Percentiles rank a stretch among this genome's conserved stretches.
Conservation (phyloP, 2,329 filamentous ascomycete genomes). For the Cadophora malorum region DNA sequence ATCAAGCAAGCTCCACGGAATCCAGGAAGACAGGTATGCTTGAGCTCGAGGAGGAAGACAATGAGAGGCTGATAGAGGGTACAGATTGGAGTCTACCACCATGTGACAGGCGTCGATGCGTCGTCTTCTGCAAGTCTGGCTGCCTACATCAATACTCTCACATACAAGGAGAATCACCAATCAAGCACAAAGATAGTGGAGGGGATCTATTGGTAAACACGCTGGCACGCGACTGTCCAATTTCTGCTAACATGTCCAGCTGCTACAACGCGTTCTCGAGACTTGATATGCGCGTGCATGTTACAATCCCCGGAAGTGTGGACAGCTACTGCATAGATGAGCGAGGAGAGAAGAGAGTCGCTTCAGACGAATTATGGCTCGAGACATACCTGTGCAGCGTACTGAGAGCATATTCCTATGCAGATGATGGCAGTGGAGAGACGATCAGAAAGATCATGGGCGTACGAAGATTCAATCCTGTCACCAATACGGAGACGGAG, state of each 20-base stretch:
- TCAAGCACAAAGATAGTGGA: conserved; percentile 84
- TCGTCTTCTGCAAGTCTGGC: conserved; percentile 96
- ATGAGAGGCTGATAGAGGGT: conserved; percentile 26
- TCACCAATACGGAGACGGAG: conserved; percentile 97
- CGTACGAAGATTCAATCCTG: conserved; percentile 95
- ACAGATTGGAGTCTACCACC: conserved; percentile 92
- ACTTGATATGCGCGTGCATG: conserved; percentile 97
- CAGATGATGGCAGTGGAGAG: conserved; percentile 92
- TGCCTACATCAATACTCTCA: conserved; percentile 97
- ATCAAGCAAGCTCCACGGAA: conserved; percentile 74
- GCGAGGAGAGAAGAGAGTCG: conserved; percentile 90
- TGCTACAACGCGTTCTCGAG: conserved; percentile 99
- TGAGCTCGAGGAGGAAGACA: conserved; percentile 11
- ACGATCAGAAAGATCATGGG: conserved; percentile 96
- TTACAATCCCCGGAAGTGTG: conserved; percentile 94
- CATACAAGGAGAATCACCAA: conserved; percentile 85
- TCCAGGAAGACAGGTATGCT: conserved; percentile 59
- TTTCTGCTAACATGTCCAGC: conserved; percentile 50
- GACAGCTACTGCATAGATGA: conserved; percentile 98
- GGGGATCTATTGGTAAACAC: conserved; percentile 85
- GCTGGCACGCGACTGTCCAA: not conserved
- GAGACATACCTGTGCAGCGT: conserved; percentile 98
- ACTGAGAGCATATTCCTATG: conserved; percentile 92
- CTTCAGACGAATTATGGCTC: conserved; percentile 93
- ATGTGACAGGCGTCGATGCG: conserved; percentile 96